Conservation (phyloP, 148 eudicot species). For the Vaccinium myrtillus region DNA sequence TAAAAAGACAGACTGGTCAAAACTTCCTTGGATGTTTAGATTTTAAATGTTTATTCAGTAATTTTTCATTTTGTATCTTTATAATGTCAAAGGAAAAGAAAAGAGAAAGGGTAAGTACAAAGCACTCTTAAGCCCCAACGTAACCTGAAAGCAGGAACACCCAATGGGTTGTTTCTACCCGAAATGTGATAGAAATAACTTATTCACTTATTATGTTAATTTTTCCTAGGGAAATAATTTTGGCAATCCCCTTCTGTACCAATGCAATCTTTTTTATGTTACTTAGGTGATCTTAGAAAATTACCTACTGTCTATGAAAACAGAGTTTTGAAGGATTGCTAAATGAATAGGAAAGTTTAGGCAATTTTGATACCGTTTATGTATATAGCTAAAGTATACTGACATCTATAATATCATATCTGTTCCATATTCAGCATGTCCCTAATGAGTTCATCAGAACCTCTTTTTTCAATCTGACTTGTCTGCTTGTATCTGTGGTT, state of each 20-base stretch:
- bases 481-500: too few relatives aligned
- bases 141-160: not conserved
- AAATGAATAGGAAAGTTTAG: not conserved
- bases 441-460: not conserved
- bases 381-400: too few relatives aligned
- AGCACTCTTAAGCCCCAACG: not conserved
- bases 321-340: not conserved
- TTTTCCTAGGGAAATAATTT: not conserved
- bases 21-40: not conserved
- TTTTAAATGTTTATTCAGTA: too few relatives aligned
- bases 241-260: not conserved
- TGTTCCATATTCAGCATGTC: not conserved
- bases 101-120: not conserved
- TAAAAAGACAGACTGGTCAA: not conserved
- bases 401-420: too few relatives aligned
- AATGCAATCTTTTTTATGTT: not conserved
- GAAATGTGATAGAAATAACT: not conserved
- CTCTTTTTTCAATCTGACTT: too few relatives aligned
- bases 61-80: not conserved
- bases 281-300: not conserved
- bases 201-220: not conserved
- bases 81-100: not conserved
- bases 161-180: not conserved
- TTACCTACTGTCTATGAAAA: not conserved
- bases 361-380: too few relatives aligned